phyloP scores from a whole-genome alignment of 495 filamentous ascomycete species.

The Daldinia childiae region DNA sequence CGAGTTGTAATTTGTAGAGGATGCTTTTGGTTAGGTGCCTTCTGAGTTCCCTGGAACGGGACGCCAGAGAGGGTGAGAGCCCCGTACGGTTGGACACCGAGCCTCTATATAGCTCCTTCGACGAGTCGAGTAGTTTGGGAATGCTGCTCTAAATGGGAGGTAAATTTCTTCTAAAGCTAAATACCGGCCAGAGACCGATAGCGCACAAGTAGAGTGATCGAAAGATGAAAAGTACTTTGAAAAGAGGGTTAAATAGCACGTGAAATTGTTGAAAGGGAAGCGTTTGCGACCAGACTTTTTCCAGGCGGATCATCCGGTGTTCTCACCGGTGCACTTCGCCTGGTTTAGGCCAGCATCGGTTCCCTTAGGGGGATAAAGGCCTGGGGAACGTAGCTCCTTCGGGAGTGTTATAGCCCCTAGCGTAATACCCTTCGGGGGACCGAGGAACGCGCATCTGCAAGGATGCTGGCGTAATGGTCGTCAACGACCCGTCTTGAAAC shows the following conservation, averaged over 20 bases:
- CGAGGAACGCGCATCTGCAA: constrained; percentile 9
- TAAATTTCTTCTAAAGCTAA: constrained; percentile 77
- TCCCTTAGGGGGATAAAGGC: constrained; percentile 7
- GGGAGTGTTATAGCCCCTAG: constrained; percentile 8
- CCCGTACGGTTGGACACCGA: constrained; percentile 62
- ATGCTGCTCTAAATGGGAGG: constrained; percentile 74
- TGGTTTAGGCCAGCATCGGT: constrained; percentile 13
- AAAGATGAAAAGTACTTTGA: constrained; percentile 15
- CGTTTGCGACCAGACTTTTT: constrained; percentile 14
- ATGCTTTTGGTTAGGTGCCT: constrained; percentile 64
- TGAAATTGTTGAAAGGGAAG: constrained; percentile 16
- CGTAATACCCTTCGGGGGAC: constrained; percentile 11
- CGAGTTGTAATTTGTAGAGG: constrained; percentile 76
- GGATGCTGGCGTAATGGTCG: constrained; percentile 15
- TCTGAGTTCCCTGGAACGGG: constrained; percentile 70
- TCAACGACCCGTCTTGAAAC: constrained; percentile 11
- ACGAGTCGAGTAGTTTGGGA: constrained; percentile 76
- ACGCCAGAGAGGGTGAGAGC: constrained; percentile 70
- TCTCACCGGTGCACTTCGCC: constrained; percentile 13
- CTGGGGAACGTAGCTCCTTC: constrained; percentile 4
- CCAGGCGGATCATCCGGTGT: constrained; percentile 11
- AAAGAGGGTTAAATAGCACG: constrained; percentile 16
- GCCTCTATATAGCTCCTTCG: constrained; percentile 67
- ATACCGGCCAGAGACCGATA: constrained; percentile 15
- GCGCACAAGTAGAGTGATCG: constrained; percentile 15